These are phyloP conservation scores for Dictyostelium firmibasis DNA, from an alignment of 78 protist species.

Conservation along the genomic window DNA sequence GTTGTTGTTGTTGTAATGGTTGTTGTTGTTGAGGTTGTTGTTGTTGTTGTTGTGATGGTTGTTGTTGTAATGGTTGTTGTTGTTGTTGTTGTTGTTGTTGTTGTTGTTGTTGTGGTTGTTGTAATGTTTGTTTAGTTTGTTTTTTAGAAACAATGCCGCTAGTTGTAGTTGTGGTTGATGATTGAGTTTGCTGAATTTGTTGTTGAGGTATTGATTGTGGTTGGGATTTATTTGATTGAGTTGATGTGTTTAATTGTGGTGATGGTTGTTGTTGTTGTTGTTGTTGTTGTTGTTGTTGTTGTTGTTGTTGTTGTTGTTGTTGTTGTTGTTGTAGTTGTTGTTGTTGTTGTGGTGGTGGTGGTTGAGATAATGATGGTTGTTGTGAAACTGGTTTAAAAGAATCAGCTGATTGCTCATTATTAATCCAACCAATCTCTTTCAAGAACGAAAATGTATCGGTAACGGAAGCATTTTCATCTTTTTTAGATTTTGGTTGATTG, in stretches of 20 bases:
- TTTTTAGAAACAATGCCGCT: neutral
- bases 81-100: neutral
- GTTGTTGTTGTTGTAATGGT: neutral
- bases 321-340: neutral
- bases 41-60: neutral
- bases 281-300: neutral
- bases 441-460: slow-evolving; percentile 60
- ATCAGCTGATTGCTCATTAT: slow-evolving; percentile 18
- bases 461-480: slow-evolving; percentile 1
- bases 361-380: no score
- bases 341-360: neutral
- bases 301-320: neutral
- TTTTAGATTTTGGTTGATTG: slow-evolving; percentile 3
- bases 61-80: neutral
- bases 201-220: slow-evolving; percentile 20
- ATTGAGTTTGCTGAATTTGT: neutral
- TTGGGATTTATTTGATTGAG: neutral
- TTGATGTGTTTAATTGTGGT: neutral
- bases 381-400: neutral
- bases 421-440: slow-evolving; percentile 84
- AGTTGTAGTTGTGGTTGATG: neutral
- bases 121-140: neutral
- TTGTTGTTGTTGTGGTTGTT: neutral
- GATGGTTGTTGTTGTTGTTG: neutral
- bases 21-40: neutral